Conservation (phyloP, 2,329 filamentous ascomycete genomes). For the Neoarthrinium moseri region DNA sequence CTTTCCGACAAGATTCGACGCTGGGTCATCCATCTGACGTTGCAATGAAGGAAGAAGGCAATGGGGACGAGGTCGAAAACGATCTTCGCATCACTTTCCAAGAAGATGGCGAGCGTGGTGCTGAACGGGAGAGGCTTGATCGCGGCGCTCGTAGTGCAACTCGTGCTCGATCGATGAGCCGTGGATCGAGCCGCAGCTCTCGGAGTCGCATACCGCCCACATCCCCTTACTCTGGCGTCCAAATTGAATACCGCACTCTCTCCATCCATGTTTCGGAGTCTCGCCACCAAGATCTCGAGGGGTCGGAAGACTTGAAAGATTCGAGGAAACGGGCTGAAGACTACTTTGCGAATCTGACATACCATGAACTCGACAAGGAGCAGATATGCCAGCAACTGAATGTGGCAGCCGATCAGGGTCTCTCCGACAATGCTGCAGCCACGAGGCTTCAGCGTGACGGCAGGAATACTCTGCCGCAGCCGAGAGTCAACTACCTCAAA, state of each 20-base stretch:
- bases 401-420: constrained; percentile 30
- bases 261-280: constrained; percentile 39
- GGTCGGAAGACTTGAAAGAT: constrained; percentile 18
- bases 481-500: constrained; percentile 41
- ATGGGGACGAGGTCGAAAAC: background rate
- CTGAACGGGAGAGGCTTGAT: background rate
- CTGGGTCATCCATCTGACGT: too few relatives aligned
- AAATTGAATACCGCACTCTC: constrained; percentile 39
- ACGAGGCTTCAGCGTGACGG: constrained; percentile 38
- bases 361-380: constrained; percentile 32
- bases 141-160: background rate
- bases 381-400: constrained; percentile 39
- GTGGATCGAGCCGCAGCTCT: constrained; percentile 20
- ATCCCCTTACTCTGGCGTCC: constrained; percentile 33
- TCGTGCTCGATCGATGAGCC: constrained; percentile 14
- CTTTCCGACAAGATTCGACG: too few relatives aligned
- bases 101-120: background rate
- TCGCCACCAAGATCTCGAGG: constrained; percentile 24
- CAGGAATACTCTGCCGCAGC: constrained; percentile 37
- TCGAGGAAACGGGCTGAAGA: constrained; percentile 36
- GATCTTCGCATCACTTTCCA: constrained; percentile 7
- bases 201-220: constrained; percentile 16
- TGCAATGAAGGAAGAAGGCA: too few relatives aligned
- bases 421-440: constrained; percentile 30
- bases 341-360: constrained; percentile 40